A percentile compares a stretch with the other conserved stretches of the same genome.
Conservation (phyloP, 306 rosid species). For the Cicer chorassanicum region DNA sequence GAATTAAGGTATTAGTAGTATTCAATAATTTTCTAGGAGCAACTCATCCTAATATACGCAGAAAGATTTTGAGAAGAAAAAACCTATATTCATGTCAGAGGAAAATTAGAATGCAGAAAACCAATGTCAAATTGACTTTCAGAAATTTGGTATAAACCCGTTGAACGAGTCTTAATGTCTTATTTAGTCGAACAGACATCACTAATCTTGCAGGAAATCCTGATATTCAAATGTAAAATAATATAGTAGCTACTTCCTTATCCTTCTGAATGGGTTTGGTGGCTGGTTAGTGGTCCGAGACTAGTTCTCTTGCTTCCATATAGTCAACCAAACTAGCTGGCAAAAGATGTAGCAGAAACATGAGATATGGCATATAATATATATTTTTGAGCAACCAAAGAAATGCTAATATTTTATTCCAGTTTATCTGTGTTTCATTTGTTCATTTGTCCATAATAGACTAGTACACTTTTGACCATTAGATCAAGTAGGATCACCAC, state of each 20-base stretch:
- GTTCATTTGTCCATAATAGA: background rate
- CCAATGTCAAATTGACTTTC: slow-evolving; percentile 37
- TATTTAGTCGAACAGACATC: slow-evolving; percentile 5
- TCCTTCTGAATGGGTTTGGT: slow-evolving; percentile 41
- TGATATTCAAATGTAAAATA: slow-evolving; percentile 19
- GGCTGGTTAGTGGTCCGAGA: slow-evolving; percentile 36
- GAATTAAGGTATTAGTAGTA: background rate
- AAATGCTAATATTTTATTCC: slow-evolving; percentile 26
- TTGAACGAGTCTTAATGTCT: slow-evolving; percentile 33
- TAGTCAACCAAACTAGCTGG: slow-evolving; percentile 50
- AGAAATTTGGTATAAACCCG: slow-evolving; percentile 32
- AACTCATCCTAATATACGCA: background rate
- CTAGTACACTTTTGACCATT: too few relatives aligned
- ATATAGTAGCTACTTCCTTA: slow-evolving; percentile 23
- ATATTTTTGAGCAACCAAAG: slow-evolving; percentile 17
- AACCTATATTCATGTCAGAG: slow-evolving; percentile 17
- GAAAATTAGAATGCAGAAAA: slow-evolving; percentile 14
- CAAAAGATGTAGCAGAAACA: slow-evolving; percentile 29
- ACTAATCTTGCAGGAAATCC: slow-evolving; percentile 37
- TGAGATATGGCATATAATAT: slow-evolving; percentile 18
- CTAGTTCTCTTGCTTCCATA: slow-evolving; percentile 16
- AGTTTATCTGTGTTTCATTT: slow-evolving; percentile 12
- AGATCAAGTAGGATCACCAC: too few relatives aligned
- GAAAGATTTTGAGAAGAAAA: background rate
- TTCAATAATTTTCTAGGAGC: background rate